phyloP scores from a whole-genome alignment of 495 filamentous ascomycete species.

The Bacidia gigantensis region DNA sequence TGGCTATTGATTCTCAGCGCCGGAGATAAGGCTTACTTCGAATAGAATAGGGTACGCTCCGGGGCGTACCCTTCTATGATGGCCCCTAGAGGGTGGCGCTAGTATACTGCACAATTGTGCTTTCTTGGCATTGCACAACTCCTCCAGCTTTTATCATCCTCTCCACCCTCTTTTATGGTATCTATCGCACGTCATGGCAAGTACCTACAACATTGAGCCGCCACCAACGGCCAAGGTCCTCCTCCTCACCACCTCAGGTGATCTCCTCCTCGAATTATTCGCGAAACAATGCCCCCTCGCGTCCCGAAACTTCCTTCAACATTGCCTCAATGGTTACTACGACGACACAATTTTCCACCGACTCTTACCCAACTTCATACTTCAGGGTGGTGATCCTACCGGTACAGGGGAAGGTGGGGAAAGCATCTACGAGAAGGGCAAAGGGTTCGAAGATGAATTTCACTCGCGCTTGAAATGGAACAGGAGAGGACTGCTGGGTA shows the following conservation, averaged over 20 bases:
- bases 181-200: slow-evolving; percentile 12
- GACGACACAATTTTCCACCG: slow-evolving; percentile 86
- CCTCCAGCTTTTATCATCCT: background rate
- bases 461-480: slow-evolving; percentile 89
- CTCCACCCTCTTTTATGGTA: background rate
- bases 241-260: slow-evolving; percentile 76
- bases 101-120: no score
- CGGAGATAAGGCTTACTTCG: no score
- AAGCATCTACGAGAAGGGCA: slow-evolving; percentile 75
- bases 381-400: slow-evolving; percentile 90
- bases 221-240: slow-evolving; percentile 81
- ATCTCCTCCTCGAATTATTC: slow-evolving; percentile 82
- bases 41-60: no score
- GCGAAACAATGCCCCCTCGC: slow-evolving; percentile 84
- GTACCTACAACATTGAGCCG: slow-evolving; percentile 88
- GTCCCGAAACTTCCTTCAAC: slow-evolving; percentile 90
- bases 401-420: slow-evolving; percentile 87
- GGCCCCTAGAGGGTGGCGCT: no score
- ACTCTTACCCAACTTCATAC: slow-evolving; percentile 75
- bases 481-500: slow-evolving; percentile 70
- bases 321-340: slow-evolving; percentile 90
- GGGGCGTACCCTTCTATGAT: no score
- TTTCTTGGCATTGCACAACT: no score
- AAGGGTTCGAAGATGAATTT: slow-evolving; percentile 69
- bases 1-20: no score